phyloP scores from a whole-genome alignment of 495 filamentous ascomycete species.

The Trichodelitschia bisporula region DNA sequence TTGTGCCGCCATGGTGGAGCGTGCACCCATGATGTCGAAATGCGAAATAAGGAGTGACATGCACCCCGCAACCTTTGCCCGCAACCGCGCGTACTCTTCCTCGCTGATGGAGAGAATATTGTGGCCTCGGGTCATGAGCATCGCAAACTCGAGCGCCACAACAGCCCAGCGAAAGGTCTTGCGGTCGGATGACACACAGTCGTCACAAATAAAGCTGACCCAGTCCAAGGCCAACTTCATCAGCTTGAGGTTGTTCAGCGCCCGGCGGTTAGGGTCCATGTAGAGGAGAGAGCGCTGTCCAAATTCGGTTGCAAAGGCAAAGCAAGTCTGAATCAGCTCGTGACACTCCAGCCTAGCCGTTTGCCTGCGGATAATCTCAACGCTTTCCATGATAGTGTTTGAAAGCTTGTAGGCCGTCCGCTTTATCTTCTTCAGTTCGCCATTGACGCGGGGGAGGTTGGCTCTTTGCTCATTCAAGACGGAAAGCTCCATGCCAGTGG shows the following conservation, averaged over 20 bases:
- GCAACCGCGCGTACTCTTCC: constrained; percentile 54
- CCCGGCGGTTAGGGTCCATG: constrained; percentile 77
- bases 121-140: constrained; percentile 82
- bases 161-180: constrained; percentile 97
- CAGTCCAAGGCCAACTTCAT: constrained; percentile 85
- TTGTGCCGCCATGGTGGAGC: constrained; percentile 77
- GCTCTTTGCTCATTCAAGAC: constrained; percentile 80
- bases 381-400: constrained; percentile 98
- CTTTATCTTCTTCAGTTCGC: constrained; percentile 82
- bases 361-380: constrained; percentile 72
- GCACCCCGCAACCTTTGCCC: constrained; percentile 80
- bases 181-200: constrained; percentile 81
- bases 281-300: constrained; percentile 79
- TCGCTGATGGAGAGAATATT: constrained; percentile 76
- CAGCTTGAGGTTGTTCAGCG: constrained; percentile 89
- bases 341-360: constrained; percentile 69
- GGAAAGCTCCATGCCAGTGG: constrained; percentile 42
- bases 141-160: constrained; percentile 80
- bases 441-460: constrained; percentile 76
- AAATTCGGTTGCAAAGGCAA: constrained; percentile 94
- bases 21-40: constrained; percentile 95
- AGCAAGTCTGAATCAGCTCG: constrained; percentile 94
- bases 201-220: constrained; percentile 94
- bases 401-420: constrained; percentile 88
- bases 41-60: constrained; percentile 96